Evolutionary conservation across 768 basidiomycete genomes (phyloP).

Genomic region (Phanerochaete sordida): DNA sequence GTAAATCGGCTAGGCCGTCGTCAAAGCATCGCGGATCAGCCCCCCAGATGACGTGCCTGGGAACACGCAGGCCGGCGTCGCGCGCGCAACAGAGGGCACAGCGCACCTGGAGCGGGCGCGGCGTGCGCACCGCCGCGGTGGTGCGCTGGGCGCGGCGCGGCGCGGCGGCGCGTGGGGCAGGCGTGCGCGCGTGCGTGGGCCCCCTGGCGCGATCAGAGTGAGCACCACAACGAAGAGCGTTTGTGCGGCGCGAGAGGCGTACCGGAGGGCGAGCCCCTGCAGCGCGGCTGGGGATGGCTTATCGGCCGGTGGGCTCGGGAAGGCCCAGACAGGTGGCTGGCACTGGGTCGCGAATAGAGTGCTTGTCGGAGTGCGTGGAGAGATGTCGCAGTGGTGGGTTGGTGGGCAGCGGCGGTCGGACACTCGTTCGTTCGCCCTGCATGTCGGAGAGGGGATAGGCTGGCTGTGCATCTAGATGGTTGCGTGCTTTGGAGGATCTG

Average conservation of each 20-base stretch:
- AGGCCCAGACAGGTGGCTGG: neutral
- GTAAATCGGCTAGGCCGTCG: neutral
- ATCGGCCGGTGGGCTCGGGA: neutral
- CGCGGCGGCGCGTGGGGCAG: too few relatives aligned
- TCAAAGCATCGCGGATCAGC: slow-evolving; percentile 2
- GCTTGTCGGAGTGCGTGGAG: neutral
- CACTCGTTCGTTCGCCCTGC: neutral
- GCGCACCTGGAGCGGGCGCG: too few relatives aligned
- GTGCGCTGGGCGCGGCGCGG: too few relatives aligned
- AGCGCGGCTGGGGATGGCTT: too few relatives aligned
- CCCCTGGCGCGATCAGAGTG: too few relatives aligned
- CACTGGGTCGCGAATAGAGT: neutral
- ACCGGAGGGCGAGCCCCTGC: too few relatives aligned
- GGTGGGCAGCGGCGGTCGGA: neutral
- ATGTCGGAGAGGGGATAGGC: too few relatives aligned
- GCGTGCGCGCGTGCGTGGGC: too few relatives aligned
- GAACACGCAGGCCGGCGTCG: neutral
- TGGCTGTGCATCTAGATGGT: neutral
- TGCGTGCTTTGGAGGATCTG: neutral
- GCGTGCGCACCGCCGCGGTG: too few relatives aligned
- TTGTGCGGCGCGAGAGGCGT: neutral
- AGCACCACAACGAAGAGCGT: neutral
- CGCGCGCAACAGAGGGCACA: neutral
- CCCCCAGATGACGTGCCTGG: neutral
- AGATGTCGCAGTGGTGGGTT: neutral